Evolutionary conservation across 805 yeast species (phyloP).

Genomic region (Hanseniaspora thailandica): DNA sequence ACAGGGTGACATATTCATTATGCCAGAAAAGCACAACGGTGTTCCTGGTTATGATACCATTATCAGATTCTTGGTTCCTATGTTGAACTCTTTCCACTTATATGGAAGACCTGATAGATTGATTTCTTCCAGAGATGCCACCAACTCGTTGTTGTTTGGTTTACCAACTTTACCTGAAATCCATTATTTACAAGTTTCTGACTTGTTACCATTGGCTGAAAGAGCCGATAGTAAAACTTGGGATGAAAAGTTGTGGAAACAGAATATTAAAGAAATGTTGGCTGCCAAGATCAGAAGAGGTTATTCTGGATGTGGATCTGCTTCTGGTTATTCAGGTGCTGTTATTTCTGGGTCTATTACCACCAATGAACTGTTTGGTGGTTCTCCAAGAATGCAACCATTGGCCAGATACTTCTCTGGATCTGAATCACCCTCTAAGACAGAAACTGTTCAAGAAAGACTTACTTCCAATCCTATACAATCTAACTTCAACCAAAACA

Average conservation of each 20-base stretch:
- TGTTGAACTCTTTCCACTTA: slow-evolving; percentile 55
- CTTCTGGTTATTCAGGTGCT: slow-evolving; percentile 51
- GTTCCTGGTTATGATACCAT: slow-evolving; percentile 62
- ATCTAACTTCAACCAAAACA: not conserved
- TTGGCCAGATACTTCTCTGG: slow-evolving; percentile 19
- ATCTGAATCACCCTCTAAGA: slow-evolving; percentile 19
- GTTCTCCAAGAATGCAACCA: slow-evolving; percentile 29
- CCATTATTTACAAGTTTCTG: slow-evolving; percentile 50
- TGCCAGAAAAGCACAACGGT: slow-evolving; percentile 64
- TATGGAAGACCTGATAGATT: slow-evolving; percentile 65
- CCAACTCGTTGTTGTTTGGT: slow-evolving; percentile 51
- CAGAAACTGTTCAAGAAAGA: slow-evolving; percentile 19
- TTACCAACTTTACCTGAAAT: slow-evolving; percentile 64
- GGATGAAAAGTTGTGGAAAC: slow-evolving; percentile 51
- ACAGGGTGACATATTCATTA: slow-evolving; percentile 35
- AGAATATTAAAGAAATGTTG: slow-evolving; percentile 43
- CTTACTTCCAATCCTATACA: slow-evolving; percentile 15
- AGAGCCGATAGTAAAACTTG: slow-evolving; percentile 35
- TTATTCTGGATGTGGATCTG: slow-evolving; percentile 67
- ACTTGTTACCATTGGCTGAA: slow-evolving; percentile 36
- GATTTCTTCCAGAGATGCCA: slow-evolving; percentile 44
- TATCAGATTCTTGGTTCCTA: slow-evolving; percentile 56
- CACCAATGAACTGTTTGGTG: slow-evolving; percentile 28
- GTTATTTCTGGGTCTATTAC: slow-evolving; percentile 38
- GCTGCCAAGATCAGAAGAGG: slow-evolving; percentile 45